phyloP scores from a whole-genome alignment of 345 rosid species.

The Conringia planisiliqua region DNA sequence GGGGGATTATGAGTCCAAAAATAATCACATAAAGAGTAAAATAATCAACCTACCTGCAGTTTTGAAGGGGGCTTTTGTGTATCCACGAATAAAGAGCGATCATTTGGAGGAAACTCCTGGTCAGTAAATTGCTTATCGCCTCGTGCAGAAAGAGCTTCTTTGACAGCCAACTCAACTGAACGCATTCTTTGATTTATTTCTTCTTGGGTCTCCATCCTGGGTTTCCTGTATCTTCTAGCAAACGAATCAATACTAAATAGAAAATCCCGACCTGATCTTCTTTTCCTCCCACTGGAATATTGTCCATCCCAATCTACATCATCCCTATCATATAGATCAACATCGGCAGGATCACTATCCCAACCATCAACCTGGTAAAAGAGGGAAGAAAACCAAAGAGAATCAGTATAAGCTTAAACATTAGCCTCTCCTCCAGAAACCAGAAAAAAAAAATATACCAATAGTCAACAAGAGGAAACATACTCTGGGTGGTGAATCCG shows the following conservation, averaged over 20 bases:
- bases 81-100: constrained; percentile 85
- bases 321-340: constrained; percentile 95
- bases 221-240: constrained; percentile 85
- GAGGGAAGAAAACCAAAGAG: constrained; percentile 28
- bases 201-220: constrained; percentile 91
- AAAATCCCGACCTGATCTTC: constrained; percentile 80
- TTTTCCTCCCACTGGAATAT: constrained; percentile 93
- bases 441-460: constrained; percentile 6
- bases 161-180: constrained; percentile 95
- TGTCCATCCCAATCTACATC: constrained; percentile 99
- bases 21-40: background rate
- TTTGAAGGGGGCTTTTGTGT: constrained; percentile 77
- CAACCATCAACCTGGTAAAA: constrained; percentile 83
- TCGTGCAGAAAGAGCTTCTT: constrained; percentile 88
- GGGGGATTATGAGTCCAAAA: background rate
- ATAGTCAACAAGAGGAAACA: constrained; percentile 19
- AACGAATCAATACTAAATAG: constrained; percentile 80
- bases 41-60: constrained; percentile 62
- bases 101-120: constrained; percentile 96
- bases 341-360: constrained; percentile 98
- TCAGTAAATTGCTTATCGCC: constrained; percentile 90
- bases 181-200: constrained; percentile 95
- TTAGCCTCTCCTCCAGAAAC: background rate
- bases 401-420: constrained; percentile 6
- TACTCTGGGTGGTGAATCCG: constrained; percentile 95